Conservation (phyloP, 495 filamentous ascomycete species). For the Penicillium arizonense region DNA sequence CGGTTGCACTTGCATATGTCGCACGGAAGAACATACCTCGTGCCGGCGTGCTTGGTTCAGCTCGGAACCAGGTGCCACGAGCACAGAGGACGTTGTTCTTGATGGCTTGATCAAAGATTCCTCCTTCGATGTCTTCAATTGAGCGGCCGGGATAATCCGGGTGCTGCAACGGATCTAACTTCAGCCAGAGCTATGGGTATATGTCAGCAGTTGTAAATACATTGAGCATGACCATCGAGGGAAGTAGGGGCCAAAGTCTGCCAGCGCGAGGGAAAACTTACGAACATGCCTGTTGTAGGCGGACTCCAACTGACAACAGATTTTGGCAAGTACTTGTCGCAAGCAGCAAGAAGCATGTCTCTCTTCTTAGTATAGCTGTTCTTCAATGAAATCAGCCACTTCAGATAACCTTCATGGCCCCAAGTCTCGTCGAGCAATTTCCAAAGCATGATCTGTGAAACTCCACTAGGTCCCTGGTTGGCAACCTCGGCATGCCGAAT, state of each 20-base stretch:
- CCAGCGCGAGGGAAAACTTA: neutral
- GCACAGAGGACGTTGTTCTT: neutral
- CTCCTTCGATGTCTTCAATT: neutral
- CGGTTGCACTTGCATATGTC: conserved; percentile 1
- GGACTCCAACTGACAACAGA: neutral
- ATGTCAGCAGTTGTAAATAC: neutral
- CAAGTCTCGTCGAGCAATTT: conserved; percentile 26
- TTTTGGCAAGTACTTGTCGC: neutral
- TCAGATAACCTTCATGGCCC: conserved; percentile 22
- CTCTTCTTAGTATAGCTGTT: neutral
- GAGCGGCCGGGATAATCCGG: neutral
- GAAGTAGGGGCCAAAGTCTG: too few species aligned
- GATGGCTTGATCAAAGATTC: conserved; percentile 1
- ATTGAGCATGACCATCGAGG: neutral
- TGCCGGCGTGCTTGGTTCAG: neutral
- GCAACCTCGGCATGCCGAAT: conserved; percentile 18
- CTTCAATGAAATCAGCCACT: conserved; percentile 16
- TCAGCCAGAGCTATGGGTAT: neutral
- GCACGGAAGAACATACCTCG: conserved; percentile 2
- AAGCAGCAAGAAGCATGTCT: neutral
- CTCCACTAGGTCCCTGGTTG: conserved; percentile 19
- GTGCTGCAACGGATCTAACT: neutral
- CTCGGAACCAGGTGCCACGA: conserved; percentile 1
- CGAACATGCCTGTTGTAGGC: conserved; percentile 1
- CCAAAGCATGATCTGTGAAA: conserved; percentile 26